Conservation (phyloP, 2,329 filamentous ascomycete genomes). For the Neofusicoccum ribis region DNA sequence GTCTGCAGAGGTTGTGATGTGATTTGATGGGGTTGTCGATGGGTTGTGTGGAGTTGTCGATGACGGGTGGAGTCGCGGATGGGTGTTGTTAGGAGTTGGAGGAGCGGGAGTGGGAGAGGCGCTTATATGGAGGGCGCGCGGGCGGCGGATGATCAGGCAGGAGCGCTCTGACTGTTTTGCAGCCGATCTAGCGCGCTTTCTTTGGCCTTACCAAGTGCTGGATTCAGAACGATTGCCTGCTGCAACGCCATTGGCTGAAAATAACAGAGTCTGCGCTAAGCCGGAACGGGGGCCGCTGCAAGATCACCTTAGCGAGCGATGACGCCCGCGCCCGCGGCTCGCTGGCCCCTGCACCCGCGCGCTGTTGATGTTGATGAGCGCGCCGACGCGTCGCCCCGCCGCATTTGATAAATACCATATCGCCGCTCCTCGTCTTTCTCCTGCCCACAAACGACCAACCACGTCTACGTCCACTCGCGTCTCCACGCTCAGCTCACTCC, state of each 20-base stretch:
- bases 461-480: constrained; percentile 1
- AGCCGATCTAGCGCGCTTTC: constrained; percentile 23
- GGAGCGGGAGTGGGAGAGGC: constrained; percentile 34
- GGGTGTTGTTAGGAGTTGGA: constrained; percentile 36
- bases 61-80: constrained; percentile 21
- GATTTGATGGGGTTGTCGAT: constrained; percentile 23
- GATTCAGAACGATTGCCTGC: constrained; percentile 18
- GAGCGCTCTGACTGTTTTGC: constrained; percentile 19
- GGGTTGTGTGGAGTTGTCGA: constrained; percentile 21
- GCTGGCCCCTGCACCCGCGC: neutral
- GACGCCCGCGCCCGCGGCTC: constrained; percentile 1
- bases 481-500: neutral
- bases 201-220: constrained; percentile 23
- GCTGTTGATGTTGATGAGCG: constrained; percentile 14
- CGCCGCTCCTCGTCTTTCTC: neutral
- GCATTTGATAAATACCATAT: constrained; percentile 19
- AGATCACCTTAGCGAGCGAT: constrained; percentile 11
- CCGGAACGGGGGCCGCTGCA: constrained; percentile 10
- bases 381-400: constrained; percentile 12
- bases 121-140: constrained; percentile 35
- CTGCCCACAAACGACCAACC: constrained; percentile 5
- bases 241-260: constrained; percentile 15
- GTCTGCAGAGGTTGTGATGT: constrained; percentile 23
- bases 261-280: constrained; percentile 11
- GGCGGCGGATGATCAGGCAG: constrained; percentile 39